Percentiles rank a stretch among this genome's conserved stretches.
phyloP scores from a whole-genome alignment of 2,329 filamentous ascomycete genomes.

The Laburnicola sp. region DNA sequence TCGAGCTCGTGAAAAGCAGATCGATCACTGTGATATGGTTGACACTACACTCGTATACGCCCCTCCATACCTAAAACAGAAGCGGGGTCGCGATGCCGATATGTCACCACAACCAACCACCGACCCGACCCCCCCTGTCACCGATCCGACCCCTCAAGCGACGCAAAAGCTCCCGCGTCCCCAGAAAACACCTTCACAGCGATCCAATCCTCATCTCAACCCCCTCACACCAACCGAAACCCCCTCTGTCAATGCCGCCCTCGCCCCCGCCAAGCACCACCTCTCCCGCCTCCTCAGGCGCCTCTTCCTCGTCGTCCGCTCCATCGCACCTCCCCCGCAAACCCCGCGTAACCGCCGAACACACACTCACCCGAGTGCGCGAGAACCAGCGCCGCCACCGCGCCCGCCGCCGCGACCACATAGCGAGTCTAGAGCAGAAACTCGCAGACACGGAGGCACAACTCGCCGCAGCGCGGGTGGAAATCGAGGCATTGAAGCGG shows the following conservation, averaged over 20 bases:
- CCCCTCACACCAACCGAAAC: too few relatives aligned
- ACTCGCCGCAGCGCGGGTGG: conserved; percentile 28
- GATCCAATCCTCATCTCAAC: too few relatives aligned
- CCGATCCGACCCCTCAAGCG: conserved; percentile 24
- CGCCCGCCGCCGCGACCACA: conserved; percentile 48
- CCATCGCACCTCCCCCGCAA: conserved; percentile 17
- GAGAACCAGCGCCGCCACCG: conserved; percentile 58
- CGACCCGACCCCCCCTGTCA: conserved; percentile 33
- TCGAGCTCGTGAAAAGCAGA: too few relatives aligned
- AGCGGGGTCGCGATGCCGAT: conserved; percentile 2
- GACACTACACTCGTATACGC: too few relatives aligned
- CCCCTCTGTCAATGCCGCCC: too few relatives aligned
- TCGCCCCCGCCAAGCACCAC: conserved; percentile 13
- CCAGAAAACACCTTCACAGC: too few relatives aligned
- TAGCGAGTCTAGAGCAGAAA: conserved; percentile 46
- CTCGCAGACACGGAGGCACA: conserved; percentile 34
- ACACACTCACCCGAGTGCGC: conserved; percentile 50
- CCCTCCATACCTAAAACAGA: too few relatives aligned
- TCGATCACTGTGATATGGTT: too few relatives aligned
- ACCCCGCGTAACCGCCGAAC: conserved; percentile 33
- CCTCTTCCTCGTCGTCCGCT: conserved; percentile 6
- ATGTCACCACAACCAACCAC: conserved; percentile 32
- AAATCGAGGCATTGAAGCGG: conserved; percentile 30
- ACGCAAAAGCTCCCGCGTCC: background rate
- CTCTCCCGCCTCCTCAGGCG: conserved; percentile 24